These are phyloP conservation scores for Diplotaxis tenuifolia DNA, from an alignment of 345 rosid genomes.

Conservation along the genomic window DNA sequence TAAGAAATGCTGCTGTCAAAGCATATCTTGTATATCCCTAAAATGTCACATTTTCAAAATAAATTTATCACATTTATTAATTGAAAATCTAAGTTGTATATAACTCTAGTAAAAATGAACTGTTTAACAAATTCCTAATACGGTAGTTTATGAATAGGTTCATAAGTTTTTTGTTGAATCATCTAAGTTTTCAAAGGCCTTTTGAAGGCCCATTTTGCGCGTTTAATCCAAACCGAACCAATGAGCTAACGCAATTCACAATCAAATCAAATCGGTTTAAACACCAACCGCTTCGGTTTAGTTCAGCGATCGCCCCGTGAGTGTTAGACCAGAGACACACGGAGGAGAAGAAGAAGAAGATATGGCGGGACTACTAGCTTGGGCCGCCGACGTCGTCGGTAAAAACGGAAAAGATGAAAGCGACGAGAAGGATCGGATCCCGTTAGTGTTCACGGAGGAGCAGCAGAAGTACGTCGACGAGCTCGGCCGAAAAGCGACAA, in stretches of 20 bases:
- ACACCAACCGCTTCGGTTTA: constrained; percentile 22
- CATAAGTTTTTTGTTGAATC: too few species aligned
- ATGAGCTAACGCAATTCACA: not conserved
- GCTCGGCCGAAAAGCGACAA: constrained; percentile 63
- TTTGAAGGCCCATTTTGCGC: not conserved
- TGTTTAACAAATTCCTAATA: not conserved
- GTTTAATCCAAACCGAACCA: constrained; percentile 17
- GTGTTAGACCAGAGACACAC: not conserved
- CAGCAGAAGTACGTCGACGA: constrained; percentile 66
- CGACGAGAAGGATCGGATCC: constrained; percentile 43
- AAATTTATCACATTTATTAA: not conserved
- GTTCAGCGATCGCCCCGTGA: not conserved
- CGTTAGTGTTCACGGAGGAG: constrained; percentile 55
- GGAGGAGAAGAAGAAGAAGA: not conserved
- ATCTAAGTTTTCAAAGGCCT: constrained; percentile 36
- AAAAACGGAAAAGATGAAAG: constrained; percentile 52
- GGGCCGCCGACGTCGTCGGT: constrained; percentile 95
- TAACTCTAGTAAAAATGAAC: not conserved
- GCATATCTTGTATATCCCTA: not conserved
- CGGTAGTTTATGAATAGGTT: too few species aligned
- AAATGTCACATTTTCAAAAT: not conserved
- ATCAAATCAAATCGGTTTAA: constrained; percentile 10
- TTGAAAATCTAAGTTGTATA: too few species aligned
- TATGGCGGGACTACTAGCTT: constrained; percentile 85
- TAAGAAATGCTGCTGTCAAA: not conserved